Base-by-base conservation (phyloP, 164 flowering plant genomes). In the Cinnamomum chago region DNA sequence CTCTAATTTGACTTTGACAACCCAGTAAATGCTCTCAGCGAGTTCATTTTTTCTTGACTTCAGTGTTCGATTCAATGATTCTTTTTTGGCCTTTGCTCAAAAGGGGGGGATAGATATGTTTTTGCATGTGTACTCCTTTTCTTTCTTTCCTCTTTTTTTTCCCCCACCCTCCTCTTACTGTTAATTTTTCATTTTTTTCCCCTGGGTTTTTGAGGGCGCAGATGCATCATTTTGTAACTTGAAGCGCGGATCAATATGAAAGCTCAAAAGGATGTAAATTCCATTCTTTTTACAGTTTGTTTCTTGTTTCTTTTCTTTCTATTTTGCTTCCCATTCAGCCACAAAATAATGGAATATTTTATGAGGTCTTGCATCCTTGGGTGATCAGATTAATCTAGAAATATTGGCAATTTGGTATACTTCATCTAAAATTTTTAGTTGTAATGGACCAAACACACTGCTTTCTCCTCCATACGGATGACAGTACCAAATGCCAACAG, bases 151-250 rank as follows among this genome's bases (percentile, higher is more conserved):
- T 52, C 58, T 52, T 52, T 13, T 52, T 1, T 17, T 55, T 55
- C 17, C 2, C 0, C 60, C 6, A 0, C 20, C 20, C 17, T 17
- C 17, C 18, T 17, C 18, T 52, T 3, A 14, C 60, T 3, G 18
- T 55, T 55, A 14, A 9, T 55, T 55, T 1, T 20, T 71, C 77
- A 72, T 74, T 58, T 62, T 71, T 40, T 67, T 68, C 67, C 62
- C 81, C 70, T 50, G 73, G 75, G 73, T 52, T 77, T 76, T 76
- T 76, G 76, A 67, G 81, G 86, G 82, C 80, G 70, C 47, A 78
- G 65, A 50, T 74, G 85, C 82, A 83, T 80, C 83, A 82, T 75
- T 81, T 75, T 78, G 79, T 76, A 70, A 67, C 70, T 50, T 78
- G 77, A 72, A 60, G 77, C 67, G 52, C 47, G 35, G 69, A 17